Evolutionary conservation across 2,329 filamentous ascomycete species (phyloP), one percentile per base, ranked within the genome.

Genomic region (Trichophyton simii): DNA sequence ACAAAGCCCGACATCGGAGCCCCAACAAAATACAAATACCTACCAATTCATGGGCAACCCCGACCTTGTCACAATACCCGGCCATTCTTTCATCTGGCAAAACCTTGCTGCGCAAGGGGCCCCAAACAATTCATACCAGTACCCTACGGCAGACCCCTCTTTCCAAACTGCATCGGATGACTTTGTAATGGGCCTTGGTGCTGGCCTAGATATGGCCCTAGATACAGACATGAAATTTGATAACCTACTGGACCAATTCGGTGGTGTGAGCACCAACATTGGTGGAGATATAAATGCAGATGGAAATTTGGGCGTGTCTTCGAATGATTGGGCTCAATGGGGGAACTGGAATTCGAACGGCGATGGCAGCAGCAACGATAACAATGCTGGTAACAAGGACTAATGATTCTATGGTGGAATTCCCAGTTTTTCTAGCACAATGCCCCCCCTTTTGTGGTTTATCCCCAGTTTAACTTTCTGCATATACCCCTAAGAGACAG

Each of bases 81-180:
- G 73, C 55, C 73, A 73, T 59, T 74, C 73, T 54, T 76, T 75
- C 61, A 65, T 73, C 42, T 76, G 73, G 73, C 74, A 75, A 62
- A 71, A 71, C 3, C 73, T 75, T n/a, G 58, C 58, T 8, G 54
- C 52, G 3, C 61, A 62, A 57, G 58, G 34, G 9, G 22, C 57
- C 13, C 44, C 60, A 11, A 57, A 61, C 28, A 38, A 61, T 20
- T 57, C 67, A 25, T 64, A 65, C n/a, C 64, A 67, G 1, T 52
- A 65, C 41, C 41, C 41, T n/a, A 57, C 67, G 1, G 60, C 66
- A 18, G 67, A 67, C 55, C 66, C 68, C 7, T 60, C 66, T 11
- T 60, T 69, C 41, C 60, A 63, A 0, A 68, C 67, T 20, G 66
- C 64, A 20, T 3, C 67, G 1, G 67, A 66, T 20, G 65, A 67